Evolutionary conservation across 2,329 filamentous ascomycete genomes (phyloP), one percentile per base, ranked within the genome.

Genomic region (Didymella keratinophila): DNA sequence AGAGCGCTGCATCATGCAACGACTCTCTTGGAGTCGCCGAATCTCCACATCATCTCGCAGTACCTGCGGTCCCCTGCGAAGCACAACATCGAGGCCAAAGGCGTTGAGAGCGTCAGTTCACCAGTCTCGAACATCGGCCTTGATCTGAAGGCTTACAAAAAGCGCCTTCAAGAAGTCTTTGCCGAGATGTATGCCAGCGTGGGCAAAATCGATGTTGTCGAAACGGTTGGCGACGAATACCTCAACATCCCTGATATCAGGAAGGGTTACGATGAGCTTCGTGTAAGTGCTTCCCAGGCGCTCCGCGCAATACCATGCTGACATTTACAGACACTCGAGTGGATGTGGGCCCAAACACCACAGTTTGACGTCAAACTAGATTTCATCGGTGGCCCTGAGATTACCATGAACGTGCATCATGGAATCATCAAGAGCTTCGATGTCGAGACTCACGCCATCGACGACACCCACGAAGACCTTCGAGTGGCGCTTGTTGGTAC

Each of bases 1-100:
- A 85, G 94, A 43, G 89, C 93, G 8, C 82, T 99, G 57, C 95
- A 99, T 77, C 95, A 99, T 77, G 95, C 93, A 8, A 99, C 95
- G 0, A 95, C 93, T 70, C 82, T 99, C 42, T 81, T 98, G 2
- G 82, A 84, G 32, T 93, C 91, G 52, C 89, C 89, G 2, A 91
- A 96, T 71, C 80, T 98, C 41, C 75, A 80, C 28, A 78, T 82
- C 39, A 90, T 98, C 27, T 86, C 88, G 1, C 78, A 83, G 2
- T 87, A 94, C 69, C 77, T 99, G 63, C 84, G 86, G 21, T 93
- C 92, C n/a, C 92, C 93, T 0, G 91, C 90, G 0, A 89, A 88
- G 66, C 82, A 83, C 0, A 93, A 86, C 71, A 89, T 98, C 70
- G 87, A 87, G 61, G 91, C 92, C 0, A 88, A 90, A 60, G 95